Base-by-base conservation (phyloP, 352 stramenopile species). In the Phytophthora palmivora region DNA sequence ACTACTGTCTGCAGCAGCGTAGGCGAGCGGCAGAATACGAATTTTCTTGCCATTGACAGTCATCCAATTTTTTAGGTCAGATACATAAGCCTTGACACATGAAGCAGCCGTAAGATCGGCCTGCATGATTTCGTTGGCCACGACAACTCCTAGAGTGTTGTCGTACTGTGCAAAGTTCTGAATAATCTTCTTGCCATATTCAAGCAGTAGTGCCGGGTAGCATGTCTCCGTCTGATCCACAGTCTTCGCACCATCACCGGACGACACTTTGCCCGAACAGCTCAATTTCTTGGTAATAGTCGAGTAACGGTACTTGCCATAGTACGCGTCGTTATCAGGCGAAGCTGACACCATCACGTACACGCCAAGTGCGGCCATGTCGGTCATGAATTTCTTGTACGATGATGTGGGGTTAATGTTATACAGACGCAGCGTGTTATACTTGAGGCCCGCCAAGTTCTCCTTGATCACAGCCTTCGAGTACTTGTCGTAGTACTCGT, bases 101-200 rank as follows among this genome's bases (percentile, higher is more conserved):
- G 85, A 87, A 5, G 50, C 87, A 5, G 87, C 72, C 6, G 73
- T 94, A 39, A 94, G 65, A 47, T 94, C 82, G 5, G 67, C 60
- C 57, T 96, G 87, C 82, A 96, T 91, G 67, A 96, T 94, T 72
- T 96, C 87, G 69, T 96, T 96, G 9, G 82, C 87, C 45, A 96
- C 74, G 43, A 96, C 80, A 19, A 96, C 80, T 10, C 78, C 76
- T 24, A 96, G 63, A 3, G 86, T 94, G 70, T 96, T 96, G 59
- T 96, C 84, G 52, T 96, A 94, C 71, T 91, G 79, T 0, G 85
- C 85, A 64, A 96, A 96, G 65, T 96, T 94, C 63, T 92, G 86
- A 48, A 86, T 84, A 56, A 95, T 92, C 77, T 87, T 88, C 66
- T 96, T 96, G 69, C 87, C 87, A 57, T 92, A 96, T 60, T 96